phyloP scores from a whole-genome alignment of 805 yeast species.

The Yarrowia phangngaensis region DNA sequence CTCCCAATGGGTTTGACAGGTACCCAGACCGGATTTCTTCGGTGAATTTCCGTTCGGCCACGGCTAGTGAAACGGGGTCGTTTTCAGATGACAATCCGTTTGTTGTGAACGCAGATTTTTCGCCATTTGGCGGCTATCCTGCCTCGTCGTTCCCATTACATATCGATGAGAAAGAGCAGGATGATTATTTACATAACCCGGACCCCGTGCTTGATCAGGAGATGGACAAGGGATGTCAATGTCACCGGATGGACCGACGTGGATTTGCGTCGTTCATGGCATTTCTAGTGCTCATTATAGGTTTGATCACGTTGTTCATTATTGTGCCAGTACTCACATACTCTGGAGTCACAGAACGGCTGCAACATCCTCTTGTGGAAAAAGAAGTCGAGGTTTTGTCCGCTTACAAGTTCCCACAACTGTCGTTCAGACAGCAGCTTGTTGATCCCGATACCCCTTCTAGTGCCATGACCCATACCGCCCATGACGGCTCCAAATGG shows the following conservation, averaged over 20 bases:
- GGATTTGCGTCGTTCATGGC: constrained; percentile 40
- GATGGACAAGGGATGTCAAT: constrained; percentile 49
- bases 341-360: constrained; percentile 61
- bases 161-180: constrained; percentile 91
- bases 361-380: constrained; percentile 30
- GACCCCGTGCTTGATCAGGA: constrained; percentile 91
- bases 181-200: constrained; percentile 93
- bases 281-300: constrained; percentile 54
- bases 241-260: constrained; percentile 38
- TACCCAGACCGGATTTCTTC: constrained; percentile 38
- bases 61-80: constrained; percentile 22
- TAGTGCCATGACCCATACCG: constrained; percentile 47
- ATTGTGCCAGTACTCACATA: constrained; percentile 80
- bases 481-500: constrained; percentile 66
- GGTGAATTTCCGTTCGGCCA: constrained; percentile 27
- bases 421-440: constrained; percentile 59
- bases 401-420: constrained; percentile 53
- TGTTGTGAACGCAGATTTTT: constrained; percentile 42
- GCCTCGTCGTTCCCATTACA: constrained; percentile 85
- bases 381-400: constrained; percentile 44
- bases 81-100: constrained; percentile 33
- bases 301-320: constrained; percentile 65
- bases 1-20: constrained; percentile 38
- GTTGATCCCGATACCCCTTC: constrained; percentile 72
- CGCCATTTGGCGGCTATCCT: constrained; percentile 96